Conservation (phyloP, 768 basidiomycete species). For the Suillus americanus region DNA sequence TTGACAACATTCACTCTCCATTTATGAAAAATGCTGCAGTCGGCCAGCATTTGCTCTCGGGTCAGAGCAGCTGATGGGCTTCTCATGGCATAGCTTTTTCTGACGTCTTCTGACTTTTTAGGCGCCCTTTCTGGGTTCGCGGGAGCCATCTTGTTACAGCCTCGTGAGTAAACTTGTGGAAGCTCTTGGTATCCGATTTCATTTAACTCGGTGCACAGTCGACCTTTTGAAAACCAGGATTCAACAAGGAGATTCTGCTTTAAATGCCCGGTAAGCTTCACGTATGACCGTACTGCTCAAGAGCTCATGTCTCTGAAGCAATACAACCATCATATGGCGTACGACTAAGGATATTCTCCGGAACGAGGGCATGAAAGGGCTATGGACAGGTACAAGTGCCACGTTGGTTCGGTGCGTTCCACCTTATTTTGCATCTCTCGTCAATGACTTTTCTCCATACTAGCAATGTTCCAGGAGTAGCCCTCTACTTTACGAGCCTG, state of each 20-base stretch:
- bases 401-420: constrained; percentile 64
- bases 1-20: neutral
- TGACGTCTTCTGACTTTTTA: constrained; percentile 22
- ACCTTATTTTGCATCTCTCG: neutral
- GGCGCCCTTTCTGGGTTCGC: constrained; percentile 80
- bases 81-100: neutral
- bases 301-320: constrained; percentile 21
- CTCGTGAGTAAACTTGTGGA: constrained; percentile 47
- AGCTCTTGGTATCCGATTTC: neutral
- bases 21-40: constrained; percentile 27
- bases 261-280: constrained; percentile 37
- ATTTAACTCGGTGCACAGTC: constrained; percentile 41
- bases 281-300: neutral
- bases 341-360: constrained; percentile 59
- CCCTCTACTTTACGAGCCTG: constrained; percentile 86
- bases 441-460: constrained; percentile 5
- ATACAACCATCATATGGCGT: constrained; percentile 43
- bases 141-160: constrained; percentile 74
- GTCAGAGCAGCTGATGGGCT: constrained; percentile 5
- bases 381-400: constrained; percentile 89
- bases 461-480: constrained; percentile 92
- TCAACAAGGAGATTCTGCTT: constrained; percentile 70
- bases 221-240: constrained; percentile 91
- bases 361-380: constrained; percentile 62
- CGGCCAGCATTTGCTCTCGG: constrained; percentile 30